Base-by-base conservation (phyloP, 2,329 filamentous ascomycete genomes). In the Orbilia javanica region DNA sequence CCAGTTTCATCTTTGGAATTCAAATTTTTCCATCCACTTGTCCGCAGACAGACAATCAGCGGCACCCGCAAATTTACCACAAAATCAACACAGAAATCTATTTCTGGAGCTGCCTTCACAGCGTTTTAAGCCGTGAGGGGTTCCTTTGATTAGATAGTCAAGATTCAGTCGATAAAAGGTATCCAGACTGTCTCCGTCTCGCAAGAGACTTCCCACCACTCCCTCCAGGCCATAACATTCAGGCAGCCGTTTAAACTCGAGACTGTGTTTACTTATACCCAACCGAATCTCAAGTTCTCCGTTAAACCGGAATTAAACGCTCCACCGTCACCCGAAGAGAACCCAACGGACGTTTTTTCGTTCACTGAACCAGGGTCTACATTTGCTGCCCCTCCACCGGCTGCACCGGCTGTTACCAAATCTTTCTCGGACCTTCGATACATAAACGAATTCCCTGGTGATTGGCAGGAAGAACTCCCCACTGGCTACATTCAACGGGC, bases 141-240 rank as follows among this genome's bases (percentile, higher is more conserved):
- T 77, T 77, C 73, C 66, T 55, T 52, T 66, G 36, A 44, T 52
- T 7, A 70, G 11, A 77, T 70, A 55, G 73, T 20, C 73, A 77
- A 77, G 66, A 77, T 77, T 77, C 73, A 71, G 73, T 77, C 73
- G 44, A 71, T 77, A 62, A 65, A 77, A 67, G 62, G 73, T 44
- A 77, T 77, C 42, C 73, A 77, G 60, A 62, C 73, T 48, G 48
- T 77, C 15, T 62, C 73, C 20, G 73, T 77, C 73, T 77, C 73
- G 67, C 65, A 77, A 67, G 73, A 77, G 73, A 71, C 73, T 29
- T 39, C 52, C 29, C 63, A 70, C 36, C 64, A 53, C 20, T 34
- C 73, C n/a, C 73, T 77, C 52, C 73, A 77, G 39, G 66, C 73
- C 20, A 55, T 77, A 55, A 62, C 66, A 18, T 77, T 77, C 42